Base-by-base conservation (phyloP, 257 asterid species). In the Catharanthus roseus region DNA sequence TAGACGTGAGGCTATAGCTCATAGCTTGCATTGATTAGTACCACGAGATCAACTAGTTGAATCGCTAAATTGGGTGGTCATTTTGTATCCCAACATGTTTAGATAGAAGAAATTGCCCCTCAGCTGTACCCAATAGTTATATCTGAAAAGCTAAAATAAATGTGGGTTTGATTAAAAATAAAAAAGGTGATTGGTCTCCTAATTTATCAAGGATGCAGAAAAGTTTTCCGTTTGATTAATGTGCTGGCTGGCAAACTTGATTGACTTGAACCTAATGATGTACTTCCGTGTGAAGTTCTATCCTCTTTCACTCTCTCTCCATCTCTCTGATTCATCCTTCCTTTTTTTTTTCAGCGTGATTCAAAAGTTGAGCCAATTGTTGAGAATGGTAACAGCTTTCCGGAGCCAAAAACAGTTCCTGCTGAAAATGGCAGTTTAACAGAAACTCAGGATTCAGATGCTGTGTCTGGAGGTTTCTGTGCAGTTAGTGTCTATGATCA, bases 381-480 rank as follows among this genome's bases (percentile, higher is more conserved):
- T 65, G 95, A 80, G 77, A 89, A 91, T 76, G 92, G 90, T 72
- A 86, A 77, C 73, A 39, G 65, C 72, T 67, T 60, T 42, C 71
- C 81, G 0, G 93, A 85, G 90, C 74, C 84, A 29, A 86, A 86
- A 85, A 74, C 82, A 74, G 76, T 87, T 83, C 88, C 83, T 47
- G 82, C 86, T 79, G 99, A 84, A 82, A 89, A 95, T 81, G 88
- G 89, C 26, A 83, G 54, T 75, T 70, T 81, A 74, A 75, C 88
- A 45, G 95, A 91, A 77, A 77, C 88, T 78, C 95, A 86, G 82
- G 96, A 88, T 79, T 88, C 87, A 79, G 97, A 87, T 84, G 88
- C 82, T 74, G 89, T 85, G 38, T 83, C 84, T 36, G 97, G 85
- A 83, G 89, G 93, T 65, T 83, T 75, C 56, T 87, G 84, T 70